phyloP scores from a whole-genome alignment of 305 asterid genomes.

The Solanum hybrid region DNA sequence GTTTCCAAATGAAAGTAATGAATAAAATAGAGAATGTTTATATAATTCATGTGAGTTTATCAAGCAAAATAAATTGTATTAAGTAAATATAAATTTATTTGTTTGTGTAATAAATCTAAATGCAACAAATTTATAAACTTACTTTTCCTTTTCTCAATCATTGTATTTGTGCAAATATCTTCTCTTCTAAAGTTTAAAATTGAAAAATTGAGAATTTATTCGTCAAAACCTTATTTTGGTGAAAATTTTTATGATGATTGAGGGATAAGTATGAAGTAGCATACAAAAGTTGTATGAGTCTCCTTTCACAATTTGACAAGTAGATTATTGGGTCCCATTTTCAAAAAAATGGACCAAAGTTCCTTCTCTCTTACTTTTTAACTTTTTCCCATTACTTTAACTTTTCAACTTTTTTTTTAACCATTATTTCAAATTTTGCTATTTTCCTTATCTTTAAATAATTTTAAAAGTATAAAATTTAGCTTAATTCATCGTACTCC shows the following conservation, averaged over 20 bases:
- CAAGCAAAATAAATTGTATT: background rate
- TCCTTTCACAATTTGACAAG: background rate
- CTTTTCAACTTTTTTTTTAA: background rate
- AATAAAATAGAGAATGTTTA: background rate
- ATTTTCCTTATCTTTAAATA: background rate
- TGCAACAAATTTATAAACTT: background rate
- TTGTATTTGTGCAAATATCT: background rate
- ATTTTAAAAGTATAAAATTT: too few relatives aligned
- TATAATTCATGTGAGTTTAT: background rate
- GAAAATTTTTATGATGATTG: too few relatives aligned
- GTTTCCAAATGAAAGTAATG: background rate
- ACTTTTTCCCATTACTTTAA: background rate
- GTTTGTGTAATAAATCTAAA: background rate
- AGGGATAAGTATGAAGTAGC: background rate
- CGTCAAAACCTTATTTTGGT: background rate
- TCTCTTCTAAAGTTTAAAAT: background rate
- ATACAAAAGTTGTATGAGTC: background rate
- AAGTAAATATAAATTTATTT: background rate
- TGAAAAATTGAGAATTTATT: background rate
- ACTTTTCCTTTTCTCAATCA: background rate
- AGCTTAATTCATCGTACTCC: background rate
- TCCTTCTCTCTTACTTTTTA: too few relatives aligned
- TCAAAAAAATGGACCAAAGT: too few relatives aligned
- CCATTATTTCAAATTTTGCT: background rate
- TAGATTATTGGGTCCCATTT: background rate